phyloP scores from a whole-genome alignment of 2,329 filamentous ascomycete genomes.

The Chaetoscypha palmicola region DNA sequence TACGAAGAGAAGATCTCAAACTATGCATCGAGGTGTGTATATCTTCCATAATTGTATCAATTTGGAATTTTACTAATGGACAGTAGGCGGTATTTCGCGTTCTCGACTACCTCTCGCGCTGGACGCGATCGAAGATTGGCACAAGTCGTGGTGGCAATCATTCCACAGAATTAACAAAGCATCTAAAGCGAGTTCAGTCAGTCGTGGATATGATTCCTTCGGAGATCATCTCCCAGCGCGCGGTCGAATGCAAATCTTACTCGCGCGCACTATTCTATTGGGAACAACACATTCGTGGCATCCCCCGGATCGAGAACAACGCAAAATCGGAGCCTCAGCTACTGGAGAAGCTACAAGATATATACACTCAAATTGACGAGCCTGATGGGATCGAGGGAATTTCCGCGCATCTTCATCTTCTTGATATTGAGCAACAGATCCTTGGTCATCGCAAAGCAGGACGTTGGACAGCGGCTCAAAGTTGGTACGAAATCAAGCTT shows the following conservation, averaged over 20 bases:
- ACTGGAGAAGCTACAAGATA: slow-evolving; percentile 76
- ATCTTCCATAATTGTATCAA: background rate
- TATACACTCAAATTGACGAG: slow-evolving; percentile 96
- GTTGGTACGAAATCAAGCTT: slow-evolving; percentile 92
- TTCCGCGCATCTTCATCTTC: slow-evolving; percentile 72
- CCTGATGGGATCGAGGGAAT: slow-evolving; percentile 95
- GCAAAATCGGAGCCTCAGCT: slow-evolving; percentile 46
- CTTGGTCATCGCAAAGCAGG: slow-evolving; percentile 89
- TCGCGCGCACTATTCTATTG: slow-evolving; percentile 88
- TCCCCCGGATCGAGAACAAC: slow-evolving; percentile 15
- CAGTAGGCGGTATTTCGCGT: slow-evolving; percentile 76
- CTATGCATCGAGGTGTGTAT: slow-evolving; percentile 71
- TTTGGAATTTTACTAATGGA: slow-evolving; percentile 20
- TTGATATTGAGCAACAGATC: slow-evolving; percentile 92
- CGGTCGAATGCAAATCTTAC: slow-evolving; percentile 91
- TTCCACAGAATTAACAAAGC: slow-evolving; percentile 37
- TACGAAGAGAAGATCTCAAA: slow-evolving; percentile 68
- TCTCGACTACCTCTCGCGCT: slow-evolving; percentile 85
- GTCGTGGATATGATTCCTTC: slow-evolving; percentile 64
- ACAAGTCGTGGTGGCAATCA: slow-evolving; percentile 11
- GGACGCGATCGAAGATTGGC: slow-evolving; percentile 63
- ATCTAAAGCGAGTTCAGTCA: slow-evolving; percentile 59
- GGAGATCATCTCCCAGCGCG: slow-evolving; percentile 69
- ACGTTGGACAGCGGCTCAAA: slow-evolving; percentile 89
- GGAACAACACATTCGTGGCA: slow-evolving; percentile 75